Percentiles rank a stretch among this genome's conserved stretches.
Evolutionary conservation across 805 yeast genomes (phyloP).

Genomic region (Wickerhamiella brachini): DNA sequence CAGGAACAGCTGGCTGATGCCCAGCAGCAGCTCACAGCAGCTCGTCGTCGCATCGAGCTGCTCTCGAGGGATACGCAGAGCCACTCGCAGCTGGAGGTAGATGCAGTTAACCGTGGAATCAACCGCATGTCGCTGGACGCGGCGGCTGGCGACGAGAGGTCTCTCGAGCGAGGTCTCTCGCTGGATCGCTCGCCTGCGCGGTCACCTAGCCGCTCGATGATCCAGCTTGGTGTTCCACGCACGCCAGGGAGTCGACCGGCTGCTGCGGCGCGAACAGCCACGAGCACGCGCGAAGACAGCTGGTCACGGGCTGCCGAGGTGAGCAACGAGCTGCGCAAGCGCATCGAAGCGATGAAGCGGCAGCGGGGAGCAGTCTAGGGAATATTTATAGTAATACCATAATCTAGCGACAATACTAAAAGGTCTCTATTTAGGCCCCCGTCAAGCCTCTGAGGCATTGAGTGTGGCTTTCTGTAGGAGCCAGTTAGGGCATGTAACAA

Average conservation of each 20-base stretch:
- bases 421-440: too few relatives aligned
- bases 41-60: background rate
- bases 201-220: background rate
- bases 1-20: background rate
- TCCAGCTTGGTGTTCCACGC: background rate
- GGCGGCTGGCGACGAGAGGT: background rate
- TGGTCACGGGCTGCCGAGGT: conserved; percentile 89
- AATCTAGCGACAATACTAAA: too few relatives aligned
- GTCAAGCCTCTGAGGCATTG: too few relatives aligned
- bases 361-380: conserved; percentile 11
- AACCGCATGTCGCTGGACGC: background rate
- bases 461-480: too few relatives aligned
- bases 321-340: conserved; percentile 67
- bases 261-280: background rate
- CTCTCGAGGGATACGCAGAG: background rate
- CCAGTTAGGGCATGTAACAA: too few relatives aligned
- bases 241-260: background rate
- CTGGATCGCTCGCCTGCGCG: too few relatives aligned
- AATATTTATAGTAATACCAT: background rate
- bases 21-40: background rate
- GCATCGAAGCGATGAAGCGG: conserved; percentile 75
- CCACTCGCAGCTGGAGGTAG: background rate
- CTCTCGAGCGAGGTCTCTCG: too few relatives aligned
- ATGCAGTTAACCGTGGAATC: background rate
- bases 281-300: conserved; percentile 27